Base-by-base conservation (phyloP, 495 filamentous ascomycete genomes). In the Penicillium cosmopolitanum region DNA sequence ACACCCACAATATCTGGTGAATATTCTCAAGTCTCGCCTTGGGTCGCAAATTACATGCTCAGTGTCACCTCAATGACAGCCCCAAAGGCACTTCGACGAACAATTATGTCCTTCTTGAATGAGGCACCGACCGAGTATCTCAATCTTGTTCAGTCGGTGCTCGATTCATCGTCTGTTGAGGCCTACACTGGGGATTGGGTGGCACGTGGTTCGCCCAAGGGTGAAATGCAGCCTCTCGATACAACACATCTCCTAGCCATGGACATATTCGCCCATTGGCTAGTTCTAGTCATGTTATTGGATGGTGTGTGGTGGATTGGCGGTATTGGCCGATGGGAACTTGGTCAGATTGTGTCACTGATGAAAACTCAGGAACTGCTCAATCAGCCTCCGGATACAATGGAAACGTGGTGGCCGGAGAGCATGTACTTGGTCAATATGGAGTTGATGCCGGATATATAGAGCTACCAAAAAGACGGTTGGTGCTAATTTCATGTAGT, bases 231-330 rank as follows among this genome's bases (percentile, higher is more conserved):
- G n/a, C 48, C 38, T 47, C 42, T 69, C 53, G 57, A 53, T 63
- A 11, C 66, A 61, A 58, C 59, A 50, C 63, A 66, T 60, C 65
- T 73, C 28, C 63, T 77, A 3, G 77, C 74, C 0, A 25, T 78
- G n/a, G 76, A 78, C 6, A 77, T 78, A 38, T 79, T 80, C 56
- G 67, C 73, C 2, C 74, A 79, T 47, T 80, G 72, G 73, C 60
- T 78, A 16, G 77, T 79, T n/a, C 55, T 79, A 8, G 67, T 81
- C 5, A 62, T 79, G 36, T 52, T 79, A 44, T 51, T 80, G 35
- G 71, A 78, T 55, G 66, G 73, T 23, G 76, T 80, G 38, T 77
- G 76, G 77, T 77, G 77, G 77, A 76, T 78, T 46, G 71, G 75
- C 7, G 65, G 61, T 25, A 74, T 72, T 55, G 69, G 69, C 21